phyloP scores from a whole-genome alignment of 257 asterid species.

The Scutellaria barbata region DNA sequence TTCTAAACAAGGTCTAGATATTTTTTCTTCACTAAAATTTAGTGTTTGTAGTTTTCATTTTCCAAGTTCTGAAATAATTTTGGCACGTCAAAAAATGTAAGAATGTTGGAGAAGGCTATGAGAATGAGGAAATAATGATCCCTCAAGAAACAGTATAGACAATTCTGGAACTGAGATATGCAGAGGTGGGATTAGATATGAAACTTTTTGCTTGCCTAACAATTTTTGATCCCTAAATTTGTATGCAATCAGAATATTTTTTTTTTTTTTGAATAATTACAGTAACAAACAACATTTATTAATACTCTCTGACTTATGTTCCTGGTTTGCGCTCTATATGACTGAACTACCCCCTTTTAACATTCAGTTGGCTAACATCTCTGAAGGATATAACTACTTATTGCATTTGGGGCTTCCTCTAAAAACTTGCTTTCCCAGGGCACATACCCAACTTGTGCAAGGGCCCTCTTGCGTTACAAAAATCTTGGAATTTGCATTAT shows the following conservation, averaged over 20 bases:
- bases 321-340: too few species aligned
- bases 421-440: too few species aligned
- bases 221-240: not conserved
- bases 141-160: not conserved
- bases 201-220: not conserved
- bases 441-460: too few species aligned
- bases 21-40: not conserved
- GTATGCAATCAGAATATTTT: not conserved
- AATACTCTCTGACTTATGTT: too few species aligned
- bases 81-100: conserved; percentile 9
- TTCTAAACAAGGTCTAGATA: not conserved
- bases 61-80: conserved; percentile 2
- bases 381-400: too few species aligned
- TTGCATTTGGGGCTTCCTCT: too few species aligned
- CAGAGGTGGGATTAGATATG: not conserved
- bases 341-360: too few species aligned
- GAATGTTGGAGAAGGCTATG: not conserved
- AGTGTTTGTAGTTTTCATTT: not conserved
- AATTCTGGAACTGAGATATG: conserved; percentile 1
- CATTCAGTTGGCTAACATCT: too few species aligned
- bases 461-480: too few species aligned
- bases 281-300: too few species aligned
- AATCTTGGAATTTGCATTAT: too few species aligned
- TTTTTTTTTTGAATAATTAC: too few species aligned
- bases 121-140: not conserved